Evolutionary conservation across 2,329 filamentous ascomycete species (phyloP).

Genomic region (Colletotrichum godetiae): DNA sequence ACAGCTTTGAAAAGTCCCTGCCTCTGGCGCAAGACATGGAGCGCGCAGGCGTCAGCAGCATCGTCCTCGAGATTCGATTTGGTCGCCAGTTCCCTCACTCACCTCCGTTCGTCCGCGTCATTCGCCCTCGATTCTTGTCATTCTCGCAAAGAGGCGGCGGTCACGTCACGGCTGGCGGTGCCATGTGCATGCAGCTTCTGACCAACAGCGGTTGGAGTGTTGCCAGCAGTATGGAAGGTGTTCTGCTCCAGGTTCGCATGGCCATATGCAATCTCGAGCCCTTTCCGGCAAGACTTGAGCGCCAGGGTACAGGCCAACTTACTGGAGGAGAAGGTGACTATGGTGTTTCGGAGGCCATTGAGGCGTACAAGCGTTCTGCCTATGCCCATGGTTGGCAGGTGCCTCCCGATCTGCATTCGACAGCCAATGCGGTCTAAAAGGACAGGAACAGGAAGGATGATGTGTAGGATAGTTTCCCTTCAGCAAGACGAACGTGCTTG

Average conservation of each 20-base stretch:
- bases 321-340: constrained; percentile 63
- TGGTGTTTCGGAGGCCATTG: constrained; percentile 74
- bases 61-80: constrained; percentile 87
- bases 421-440: constrained; percentile 45
- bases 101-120: constrained; percentile 86
- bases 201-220: constrained; percentile 87
- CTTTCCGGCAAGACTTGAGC: constrained; percentile 75
- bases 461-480: too few relatives aligned
- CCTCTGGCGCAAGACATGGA: constrained; percentile 83
- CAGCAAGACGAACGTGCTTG: not conserved
- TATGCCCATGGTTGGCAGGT: constrained; percentile 77
- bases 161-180: constrained; percentile 86
- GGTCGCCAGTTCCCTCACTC: constrained; percentile 79
- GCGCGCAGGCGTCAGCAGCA: constrained; percentile 66
- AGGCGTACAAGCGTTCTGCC: constrained; percentile 71
- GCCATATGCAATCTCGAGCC: constrained; percentile 78
- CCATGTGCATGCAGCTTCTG: constrained; percentile 85
- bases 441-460: too few relatives aligned
- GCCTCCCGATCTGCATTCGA: constrained; percentile 69
- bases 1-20: constrained; percentile 78
- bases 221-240: constrained; percentile 78
- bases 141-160: constrained; percentile 82
- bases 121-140: constrained; percentile 81
- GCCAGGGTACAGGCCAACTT: not conserved
- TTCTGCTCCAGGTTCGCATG: constrained; percentile 83